Percentiles rank a stretch among this genome's conserved stretches.
These are phyloP conservation scores for Boletus fagicola DNA, from an alignment of 768 basidiomycete genomes.

Conservation along the genomic window DNA sequence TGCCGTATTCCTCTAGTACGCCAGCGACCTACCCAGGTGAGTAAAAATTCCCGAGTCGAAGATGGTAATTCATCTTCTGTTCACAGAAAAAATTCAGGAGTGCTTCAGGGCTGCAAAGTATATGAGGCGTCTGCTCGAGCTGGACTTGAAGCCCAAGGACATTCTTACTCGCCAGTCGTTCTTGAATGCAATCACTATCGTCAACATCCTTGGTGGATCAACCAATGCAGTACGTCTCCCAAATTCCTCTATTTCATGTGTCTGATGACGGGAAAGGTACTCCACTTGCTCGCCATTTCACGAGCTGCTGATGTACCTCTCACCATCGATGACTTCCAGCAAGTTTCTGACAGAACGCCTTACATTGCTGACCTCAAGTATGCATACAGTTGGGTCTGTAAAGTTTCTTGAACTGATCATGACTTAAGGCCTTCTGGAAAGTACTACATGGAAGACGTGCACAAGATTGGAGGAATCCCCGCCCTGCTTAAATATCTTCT, in stretches of 20 bases:
- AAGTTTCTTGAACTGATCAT: constrained; percentile 3
- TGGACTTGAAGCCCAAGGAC: constrained; percentile 81
- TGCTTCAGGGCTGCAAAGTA: constrained; percentile 77
- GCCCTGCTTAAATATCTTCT: constrained; percentile 82
- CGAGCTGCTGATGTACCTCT: constrained; percentile 73
- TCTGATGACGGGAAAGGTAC: constrained; percentile 47
- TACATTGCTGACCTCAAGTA: constrained; percentile 82
- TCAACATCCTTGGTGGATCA: constrained; percentile 80
- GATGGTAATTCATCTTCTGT: background rate
- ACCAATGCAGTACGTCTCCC: constrained; percentile 70
- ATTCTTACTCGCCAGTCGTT: constrained; percentile 71
- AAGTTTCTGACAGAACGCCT: constrained; percentile 73
- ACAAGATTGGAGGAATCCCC: constrained; percentile 81
- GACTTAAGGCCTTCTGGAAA: constrained; percentile 68
- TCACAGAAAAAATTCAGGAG: constrained; percentile 75
- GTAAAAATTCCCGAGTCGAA: background rate
- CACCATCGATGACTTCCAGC: constrained; percentile 85
- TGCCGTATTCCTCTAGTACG: constrained; percentile 74
- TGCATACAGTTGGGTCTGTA: constrained; percentile 21
- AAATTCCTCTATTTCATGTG: background rate
- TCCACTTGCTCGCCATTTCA: constrained; percentile 83
- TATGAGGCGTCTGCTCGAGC: constrained; percentile 67
- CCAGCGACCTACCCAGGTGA: constrained; percentile 72
- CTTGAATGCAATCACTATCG: constrained; percentile 78
- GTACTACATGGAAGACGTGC: constrained; percentile 90